Percentiles rank a stretch among this genome's conserved stretches.
Evolutionary conservation across 805 yeast species (phyloP).

Genomic region (Starmerella geochares): DNA sequence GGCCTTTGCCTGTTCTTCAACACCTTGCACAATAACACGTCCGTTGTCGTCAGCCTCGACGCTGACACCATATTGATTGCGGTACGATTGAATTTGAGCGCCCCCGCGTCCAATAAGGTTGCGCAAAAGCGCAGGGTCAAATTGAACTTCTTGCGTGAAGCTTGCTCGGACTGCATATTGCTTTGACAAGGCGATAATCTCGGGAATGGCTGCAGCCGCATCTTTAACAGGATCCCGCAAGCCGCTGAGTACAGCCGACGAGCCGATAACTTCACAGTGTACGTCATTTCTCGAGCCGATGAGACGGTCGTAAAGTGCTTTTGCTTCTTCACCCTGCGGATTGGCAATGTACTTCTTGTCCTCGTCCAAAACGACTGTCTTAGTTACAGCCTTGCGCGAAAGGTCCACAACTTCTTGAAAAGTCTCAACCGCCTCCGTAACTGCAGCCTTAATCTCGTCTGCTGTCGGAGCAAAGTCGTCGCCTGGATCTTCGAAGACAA

Average conservation of each 20-base stretch:
- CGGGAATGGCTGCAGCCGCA: constrained; percentile 44
- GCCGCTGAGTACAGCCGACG: constrained; percentile 58
- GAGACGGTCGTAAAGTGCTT: constrained; percentile 6
- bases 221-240: constrained; percentile 49
- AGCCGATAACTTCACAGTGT: constrained; percentile 25
- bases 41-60: constrained; percentile 60
- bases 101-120: constrained; percentile 90
- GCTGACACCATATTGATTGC: constrained; percentile 64
- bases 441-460: constrained; percentile 46
- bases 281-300: constrained; percentile 10
- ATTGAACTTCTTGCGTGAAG: constrained; percentile 40
- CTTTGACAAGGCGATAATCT: constrained; percentile 46
- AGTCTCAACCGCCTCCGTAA: constrained; percentile 45
- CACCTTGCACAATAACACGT: constrained; percentile 58
- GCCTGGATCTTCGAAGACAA: constrained; percentile 43
- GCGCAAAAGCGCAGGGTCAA: constrained; percentile 60
- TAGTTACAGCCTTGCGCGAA: constrained; percentile 44
- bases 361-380: constrained; percentile 43
- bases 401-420: constrained; percentile 51
- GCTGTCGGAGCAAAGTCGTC: constrained; percentile 64
- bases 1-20: constrained; percentile 65
- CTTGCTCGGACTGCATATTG: constrained; percentile 41
- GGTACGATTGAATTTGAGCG: constrained; percentile 52
- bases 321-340: constrained; percentile 32
- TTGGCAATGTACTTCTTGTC: constrained; percentile 55